Base-by-base conservation (phyloP, 345 rosid species). In the Boechera divaricarpa region DNA sequence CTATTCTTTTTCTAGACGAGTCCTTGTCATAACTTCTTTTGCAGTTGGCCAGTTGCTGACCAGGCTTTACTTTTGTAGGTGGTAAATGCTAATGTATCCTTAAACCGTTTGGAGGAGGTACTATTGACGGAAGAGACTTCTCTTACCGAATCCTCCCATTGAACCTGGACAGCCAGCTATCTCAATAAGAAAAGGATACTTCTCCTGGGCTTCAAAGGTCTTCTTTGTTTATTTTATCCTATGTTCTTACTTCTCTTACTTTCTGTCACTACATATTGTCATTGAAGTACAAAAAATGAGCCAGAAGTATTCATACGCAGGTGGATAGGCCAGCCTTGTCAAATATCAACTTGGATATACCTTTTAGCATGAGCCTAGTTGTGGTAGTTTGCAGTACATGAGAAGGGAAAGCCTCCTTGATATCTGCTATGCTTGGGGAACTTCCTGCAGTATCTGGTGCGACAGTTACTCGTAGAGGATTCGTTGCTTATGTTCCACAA, bases 361-460 rank as follows among this genome's bases (percentile, higher is more conserved):
- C 98, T 58, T 16, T 83, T 63, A 98, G 99, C 28, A 21, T 21
- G 21, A 90, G 93, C 88, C 83, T 95, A 78, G 98, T 95, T 73
- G 99, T 98, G 16, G 62, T 95, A 63, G 99, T 95, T 83, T 98
- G 99, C 57, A 84, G 98, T 79, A 92, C 99, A 18, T 98, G 99
- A 65, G 99, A 92, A 85, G 99, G 99, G 75, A 95, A 95, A 83
- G 91, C 99, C 62, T 92, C 99, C 4, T 84, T 95, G 76, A 74
- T 91, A 78, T 95, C 98, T 16, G 98, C 99, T 69, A 93, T 95
- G 97, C 97, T 95, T 39, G 98, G 99, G 79, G 98, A 95, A 84
- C 93, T 93, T 87, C 97, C 99, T 73, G 79, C 96, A 31, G 55
- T 78, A 51, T 85, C 91, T 47, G 89, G 87, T 75, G 78, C 94